Evolutionary conservation across 2,329 filamentous ascomycete genomes (phyloP).

Genomic region (Triangularia verruculosa): DNA sequence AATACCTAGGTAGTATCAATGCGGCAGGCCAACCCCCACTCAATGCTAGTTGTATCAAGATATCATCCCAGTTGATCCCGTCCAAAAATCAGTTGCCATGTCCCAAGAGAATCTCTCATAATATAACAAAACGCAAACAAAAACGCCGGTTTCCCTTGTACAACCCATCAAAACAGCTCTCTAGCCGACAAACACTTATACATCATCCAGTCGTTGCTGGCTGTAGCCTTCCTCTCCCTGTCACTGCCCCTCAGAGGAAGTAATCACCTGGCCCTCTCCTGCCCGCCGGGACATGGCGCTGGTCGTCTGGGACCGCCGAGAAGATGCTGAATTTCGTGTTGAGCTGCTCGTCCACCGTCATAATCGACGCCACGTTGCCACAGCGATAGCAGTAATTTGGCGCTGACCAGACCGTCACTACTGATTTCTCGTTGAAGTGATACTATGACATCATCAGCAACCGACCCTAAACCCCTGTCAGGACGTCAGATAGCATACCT

Average conservation of each 20-base stretch:
- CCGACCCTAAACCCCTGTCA: background rate
- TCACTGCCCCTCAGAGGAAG: slow-evolving; percentile 52
- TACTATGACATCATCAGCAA: slow-evolving; percentile 52
- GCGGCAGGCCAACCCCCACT: background rate
- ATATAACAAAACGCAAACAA: background rate
- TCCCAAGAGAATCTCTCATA: too few species aligned
- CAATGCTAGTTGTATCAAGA: background rate
- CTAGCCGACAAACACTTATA: background rate
- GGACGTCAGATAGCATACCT: slow-evolving; percentile 59
- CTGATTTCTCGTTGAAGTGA: slow-evolving; percentile 91
- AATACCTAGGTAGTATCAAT: background rate
- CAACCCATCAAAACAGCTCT: background rate
- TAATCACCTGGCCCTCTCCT: slow-evolving; percentile 67
- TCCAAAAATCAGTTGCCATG: background rate
- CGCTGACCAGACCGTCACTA: slow-evolving; percentile 97
- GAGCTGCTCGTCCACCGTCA: slow-evolving; percentile 82
- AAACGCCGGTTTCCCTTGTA: background rate
- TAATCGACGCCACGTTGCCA: slow-evolving; percentile 95
- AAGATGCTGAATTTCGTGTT: slow-evolving; percentile 92
- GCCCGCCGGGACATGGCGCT: slow-evolving; percentile 73
- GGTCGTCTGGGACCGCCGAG: slow-evolving; percentile 81
- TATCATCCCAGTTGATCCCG: background rate
- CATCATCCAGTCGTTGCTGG: background rate
- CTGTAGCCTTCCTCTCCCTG: background rate
- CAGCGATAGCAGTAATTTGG: slow-evolving; percentile 95